Evolutionary conservation across 768 basidiomycete genomes (phyloP).

Genomic region (Tulasnella sp.): DNA sequence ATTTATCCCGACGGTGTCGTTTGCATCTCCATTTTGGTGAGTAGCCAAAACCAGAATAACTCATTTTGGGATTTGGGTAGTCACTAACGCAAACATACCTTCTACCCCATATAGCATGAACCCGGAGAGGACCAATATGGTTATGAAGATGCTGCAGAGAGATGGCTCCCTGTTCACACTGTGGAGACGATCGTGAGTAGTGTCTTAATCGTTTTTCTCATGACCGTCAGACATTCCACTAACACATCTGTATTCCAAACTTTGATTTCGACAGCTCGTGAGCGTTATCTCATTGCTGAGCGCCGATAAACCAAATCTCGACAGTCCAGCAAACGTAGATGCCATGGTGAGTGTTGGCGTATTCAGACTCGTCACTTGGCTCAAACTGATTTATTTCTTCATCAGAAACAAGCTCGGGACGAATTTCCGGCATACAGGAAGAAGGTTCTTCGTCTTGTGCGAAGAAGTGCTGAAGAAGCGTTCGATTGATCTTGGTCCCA

Average conservation of each 20-base stretch:
- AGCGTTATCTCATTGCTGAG: conserved; percentile 94
- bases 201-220: conserved; percentile 4
- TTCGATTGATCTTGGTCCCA: no score
- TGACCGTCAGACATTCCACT: not conserved
- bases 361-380: not conserved
- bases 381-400: not conserved
- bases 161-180: conserved; percentile 96
- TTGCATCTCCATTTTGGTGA: conserved; percentile 87
- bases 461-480: conserved; percentile 80
- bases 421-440: conserved; percentile 65
- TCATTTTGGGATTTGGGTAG: not conserved
- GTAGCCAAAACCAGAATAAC: no score
- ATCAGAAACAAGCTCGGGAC: conserved; percentile 24
- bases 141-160: conserved; percentile 91
- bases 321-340: conserved; percentile 93
- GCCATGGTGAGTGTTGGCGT: conserved; percentile 57
- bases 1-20: conserved; percentile 89
- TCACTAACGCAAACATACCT: conserved; percentile 13
- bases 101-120: conserved; percentile 47
- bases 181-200: conserved; percentile 88
- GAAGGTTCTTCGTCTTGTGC: conserved; percentile 83
- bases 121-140: conserved; percentile 94
- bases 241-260: not conserved
- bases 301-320: conserved; percentile 77
- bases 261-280: conserved; percentile 50